Evolutionary conservation across 2,329 filamentous ascomycete genomes (phyloP), one percentile per base, ranked within the genome.

Genomic region (Triangularia setosa): DNA sequence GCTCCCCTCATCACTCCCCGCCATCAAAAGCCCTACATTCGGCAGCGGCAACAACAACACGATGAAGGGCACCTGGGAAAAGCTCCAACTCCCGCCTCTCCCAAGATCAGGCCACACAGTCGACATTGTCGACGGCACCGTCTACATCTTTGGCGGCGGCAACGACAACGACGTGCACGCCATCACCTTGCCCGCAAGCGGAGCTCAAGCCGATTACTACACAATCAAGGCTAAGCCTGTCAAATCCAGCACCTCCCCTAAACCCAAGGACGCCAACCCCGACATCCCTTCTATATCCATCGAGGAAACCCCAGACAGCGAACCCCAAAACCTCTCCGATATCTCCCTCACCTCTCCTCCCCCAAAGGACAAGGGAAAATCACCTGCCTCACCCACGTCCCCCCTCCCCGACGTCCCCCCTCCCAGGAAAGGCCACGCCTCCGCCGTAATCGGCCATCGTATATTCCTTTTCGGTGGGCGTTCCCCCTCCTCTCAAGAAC

Each of bases 401-500:
- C 58, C 60, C 2, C 70, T 80, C 1, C 77, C 75, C 27, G 73
- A 81, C 30, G 81, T 90, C 0, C 91, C 92, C 0, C 76, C 80
- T 1, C 82, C 91, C 1, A 86, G 92, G 21, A 86, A 93, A 1
- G 92, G 92, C 21, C 86, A 92, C 69, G 88, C 91, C 33, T 86
- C 89, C 0, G 84, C 88, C 12, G 83, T 87, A 1, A 84, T 95
- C 64, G 83, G 87, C 64, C 83, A 84, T 54, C 87, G 87, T 23
- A 87, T 96, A 71, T 94, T 94, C 76, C 68, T 96, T 52, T 96
- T 93, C 75, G 92, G 91, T 57, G 92, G 93, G 9, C 87, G 91
- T 54, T 88, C 89, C 33, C 90, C 90, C 0, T 77, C 81, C 2
- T 86, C 86, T 27, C 88, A 91, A 84, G 79, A 84, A 1, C 87